Evolutionary conservation across 1,284 basidiomycete species (phyloP).

Genomic region (Boletus sp.): DNA sequence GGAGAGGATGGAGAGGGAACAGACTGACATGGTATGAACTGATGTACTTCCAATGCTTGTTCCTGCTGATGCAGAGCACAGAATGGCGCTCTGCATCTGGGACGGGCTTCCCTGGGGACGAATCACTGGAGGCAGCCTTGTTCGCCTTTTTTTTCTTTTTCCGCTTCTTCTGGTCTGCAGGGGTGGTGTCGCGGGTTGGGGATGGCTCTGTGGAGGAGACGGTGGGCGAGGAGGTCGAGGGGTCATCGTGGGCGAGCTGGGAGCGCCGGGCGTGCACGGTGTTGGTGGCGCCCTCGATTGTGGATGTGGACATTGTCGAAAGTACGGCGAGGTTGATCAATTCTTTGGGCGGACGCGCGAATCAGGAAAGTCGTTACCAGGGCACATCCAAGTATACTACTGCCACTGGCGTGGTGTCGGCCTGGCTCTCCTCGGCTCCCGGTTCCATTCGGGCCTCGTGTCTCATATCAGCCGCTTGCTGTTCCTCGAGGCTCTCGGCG

Average conservation of each 20-base stretch:
- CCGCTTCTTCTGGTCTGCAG: conserved; percentile 51
- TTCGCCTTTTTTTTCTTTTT: conserved; percentile 68
- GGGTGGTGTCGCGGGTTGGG: conserved; percentile 11
- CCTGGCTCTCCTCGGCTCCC: conserved; percentile 7
- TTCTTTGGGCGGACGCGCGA: no score
- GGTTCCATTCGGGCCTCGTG: neutral
- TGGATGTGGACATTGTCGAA: conserved; percentile 4
- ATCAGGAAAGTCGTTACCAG: conserved; percentile 16
- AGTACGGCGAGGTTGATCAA: no score
- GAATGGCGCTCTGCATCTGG: conserved; percentile 44
- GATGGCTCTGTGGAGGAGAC: conserved; percentile 12
- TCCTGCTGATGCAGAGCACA: conserved; percentile 75
- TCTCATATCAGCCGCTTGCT: neutral
- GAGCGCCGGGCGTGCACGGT: no score
- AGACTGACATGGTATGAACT: conserved; percentile 78
- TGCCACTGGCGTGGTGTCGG: no score
- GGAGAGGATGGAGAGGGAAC: neutral
- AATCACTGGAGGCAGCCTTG: conserved; percentile 37
- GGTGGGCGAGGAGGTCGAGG: neutral
- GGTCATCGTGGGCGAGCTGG: neutral
- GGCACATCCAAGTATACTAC: no score
- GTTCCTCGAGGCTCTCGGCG: conserved; percentile 4
- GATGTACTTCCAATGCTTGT: conserved; percentile 85
- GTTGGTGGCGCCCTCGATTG: neutral
- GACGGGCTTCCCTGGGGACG: conserved; percentile 18